A percentile compares a stretch with the other conserved stretches of the same genome.
These are phyloP conservation scores for Rhizopogon vulgaris DNA, from an alignment of 768 basidiomycete genomes.

Conservation along the genomic window DNA sequence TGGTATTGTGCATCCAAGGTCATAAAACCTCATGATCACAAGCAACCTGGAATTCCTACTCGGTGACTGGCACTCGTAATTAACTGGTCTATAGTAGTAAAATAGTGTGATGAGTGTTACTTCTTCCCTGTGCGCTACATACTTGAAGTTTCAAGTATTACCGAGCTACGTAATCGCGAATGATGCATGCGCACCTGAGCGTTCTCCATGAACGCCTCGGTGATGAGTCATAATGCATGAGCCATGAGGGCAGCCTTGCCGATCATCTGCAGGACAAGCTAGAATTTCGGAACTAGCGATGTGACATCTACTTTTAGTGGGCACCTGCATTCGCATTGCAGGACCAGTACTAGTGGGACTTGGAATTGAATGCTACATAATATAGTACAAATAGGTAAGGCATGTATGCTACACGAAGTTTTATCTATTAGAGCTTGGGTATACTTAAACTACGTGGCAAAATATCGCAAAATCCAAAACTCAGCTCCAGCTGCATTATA, in stretches of 20 bases:
- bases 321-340: constrained; percentile 72
- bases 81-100: too few species aligned
- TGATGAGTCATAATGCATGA: constrained; percentile 22
- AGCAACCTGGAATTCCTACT: too few species aligned
- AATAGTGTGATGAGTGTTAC: too few species aligned
- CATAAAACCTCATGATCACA: too few species aligned
- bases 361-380: constrained; percentile 3
- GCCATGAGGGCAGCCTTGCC: constrained; percentile 42
- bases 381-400: background rate
- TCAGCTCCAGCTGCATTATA: background rate
- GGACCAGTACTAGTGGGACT: constrained; percentile 65
- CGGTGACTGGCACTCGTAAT: too few species aligned
- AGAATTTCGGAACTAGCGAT: constrained; percentile 58
- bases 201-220: constrained; percentile 33
- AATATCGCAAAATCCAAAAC: too few species aligned
- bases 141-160: too few species aligned
- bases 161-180: background rate
- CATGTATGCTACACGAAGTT: background rate
- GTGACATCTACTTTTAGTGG: constrained; percentile 42
- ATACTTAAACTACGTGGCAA: too few species aligned
- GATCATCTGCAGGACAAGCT: constrained; percentile 49
- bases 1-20: too few species aligned
- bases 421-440: background rate
- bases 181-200: constrained; percentile 14
- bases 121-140: too few species aligned